Evolutionary conservation across 1,139 yeast species (phyloP).

Genomic region (Debaryomyces psychrophilus): DNA sequence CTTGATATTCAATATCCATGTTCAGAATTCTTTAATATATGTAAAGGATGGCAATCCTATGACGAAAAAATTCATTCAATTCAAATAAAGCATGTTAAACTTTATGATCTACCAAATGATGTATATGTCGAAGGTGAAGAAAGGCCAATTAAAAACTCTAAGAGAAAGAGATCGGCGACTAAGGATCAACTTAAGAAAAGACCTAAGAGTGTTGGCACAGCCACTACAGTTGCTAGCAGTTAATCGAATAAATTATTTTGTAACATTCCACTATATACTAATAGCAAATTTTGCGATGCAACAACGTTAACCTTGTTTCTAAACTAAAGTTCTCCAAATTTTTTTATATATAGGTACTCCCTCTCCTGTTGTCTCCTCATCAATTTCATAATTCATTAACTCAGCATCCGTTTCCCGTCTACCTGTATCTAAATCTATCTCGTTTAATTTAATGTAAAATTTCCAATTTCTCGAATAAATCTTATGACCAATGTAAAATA

Average conservation of each 20-base stretch:
- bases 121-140: conserved; percentile 80
- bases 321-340: conserved; percentile 17
- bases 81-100: conserved; percentile 74
- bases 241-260: background rate
- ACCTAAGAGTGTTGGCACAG: conserved; percentile 21
- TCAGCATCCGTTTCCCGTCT: conserved; percentile 34
- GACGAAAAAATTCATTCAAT: conserved; percentile 62
- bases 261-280: conserved; percentile 1
- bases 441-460: conserved; percentile 26
- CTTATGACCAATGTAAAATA: conserved; percentile 40
- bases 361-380: conserved; percentile 18
- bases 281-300: conserved; percentile 2
- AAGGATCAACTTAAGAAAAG: conserved; percentile 19
- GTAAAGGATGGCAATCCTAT: conserved; percentile 72
- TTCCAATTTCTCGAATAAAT: conserved; percentile 38
- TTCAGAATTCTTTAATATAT: conserved; percentile 78
- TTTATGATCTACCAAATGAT: conserved; percentile 80
- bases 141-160: conserved; percentile 62
- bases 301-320: background rate
- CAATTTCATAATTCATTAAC: conserved; percentile 25
- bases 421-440: conserved; percentile 40
- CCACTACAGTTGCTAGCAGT: conserved; percentile 15
- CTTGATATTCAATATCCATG: conserved; percentile 92
- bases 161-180: conserved; percentile 27
- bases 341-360: conserved; percentile 13